These are phyloP conservation scores for Entelexis paramagnoliae DNA, from an alignment of 1,139 yeast species.

Conservation along the genomic window DNA sequence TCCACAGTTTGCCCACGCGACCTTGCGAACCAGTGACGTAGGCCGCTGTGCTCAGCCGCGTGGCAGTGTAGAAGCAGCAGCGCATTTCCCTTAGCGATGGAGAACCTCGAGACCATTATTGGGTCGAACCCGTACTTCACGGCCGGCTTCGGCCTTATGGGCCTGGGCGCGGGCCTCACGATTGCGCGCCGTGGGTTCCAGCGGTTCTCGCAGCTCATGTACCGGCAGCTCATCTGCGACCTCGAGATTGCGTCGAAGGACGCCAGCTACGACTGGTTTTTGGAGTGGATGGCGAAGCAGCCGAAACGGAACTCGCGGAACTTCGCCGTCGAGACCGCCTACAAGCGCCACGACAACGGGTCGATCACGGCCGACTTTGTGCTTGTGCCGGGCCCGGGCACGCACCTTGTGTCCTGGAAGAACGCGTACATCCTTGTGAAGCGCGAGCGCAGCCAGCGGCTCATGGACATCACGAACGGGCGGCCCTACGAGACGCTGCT, in stretches of 20 bases:
- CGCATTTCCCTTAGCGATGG: slow-evolving; percentile 15
- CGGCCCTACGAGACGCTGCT: slow-evolving; percentile 94
- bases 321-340: slow-evolving; percentile 79
- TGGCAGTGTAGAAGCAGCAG: too few species aligned
- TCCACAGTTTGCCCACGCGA: too few species aligned
- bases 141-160: slow-evolving; percentile 93
- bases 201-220: slow-evolving; percentile 54
- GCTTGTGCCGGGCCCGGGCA: slow-evolving; percentile 97
- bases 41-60: too few species aligned
- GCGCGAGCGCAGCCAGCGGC: slow-evolving; percentile 80
- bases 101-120: slow-evolving; percentile 36
- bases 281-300: slow-evolving; percentile 91
- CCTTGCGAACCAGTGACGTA: too few species aligned
- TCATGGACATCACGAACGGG: slow-evolving; percentile 83
- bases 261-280: slow-evolving; percentile 86
- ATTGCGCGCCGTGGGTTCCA: slow-evolving; percentile 60
- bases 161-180: slow-evolving; percentile 79
- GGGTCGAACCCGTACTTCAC: slow-evolving; percentile 84
- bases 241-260: slow-evolving; percentile 90
- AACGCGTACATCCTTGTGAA: slow-evolving; percentile 84
- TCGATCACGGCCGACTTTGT: slow-evolving; percentile 78
- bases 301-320: slow-evolving; percentile 63
- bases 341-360: slow-evolving; percentile 86
- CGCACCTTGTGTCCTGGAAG: slow-evolving; percentile 71
- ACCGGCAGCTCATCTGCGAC: slow-evolving; percentile 80